Evolutionary conservation across 495 filamentous ascomycete genomes (phyloP), one percentile per base, ranked within the genome.

Genomic region (Penicillium canariense): DNA sequence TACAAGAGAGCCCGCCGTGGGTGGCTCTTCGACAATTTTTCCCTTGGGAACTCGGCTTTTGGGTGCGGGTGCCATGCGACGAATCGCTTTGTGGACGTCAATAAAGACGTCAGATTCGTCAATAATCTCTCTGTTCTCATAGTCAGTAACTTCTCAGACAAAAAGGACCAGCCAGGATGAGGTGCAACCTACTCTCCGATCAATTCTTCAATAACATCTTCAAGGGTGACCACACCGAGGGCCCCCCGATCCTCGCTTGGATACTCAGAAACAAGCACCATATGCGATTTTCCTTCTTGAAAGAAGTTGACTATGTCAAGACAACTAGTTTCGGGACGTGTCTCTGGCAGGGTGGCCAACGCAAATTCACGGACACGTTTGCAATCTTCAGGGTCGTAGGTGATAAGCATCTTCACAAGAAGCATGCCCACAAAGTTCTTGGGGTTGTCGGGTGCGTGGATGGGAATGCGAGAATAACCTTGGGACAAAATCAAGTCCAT

Each of bases 301-400:
- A 98, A 98, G 73, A 96, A 98, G 74, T 98, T 98, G 68, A 98
- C 87, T 58, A 97, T 98, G 66, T 98, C 94, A 36, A 98, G 74
- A 67, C 94, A 98, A 68, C 91, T 96, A 0, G 94, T 97, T 60
- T 96, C 90, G 1, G 95, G 89, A 8, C 89, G 82, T 3, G 94
- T 98, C 70, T 98, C 94, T 3, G 95, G 95, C 0, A 98, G 78
- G 0, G 94, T 97, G 27, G 95, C 94, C 50, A 98, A 74, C 2
- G 91, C 84, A 69, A 98, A 97, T 47, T 97, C 91, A 30, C 84
- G 80, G 17, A 98, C 94, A 4, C 79, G 79, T 60, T 85, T 89
- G 59, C 79, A 81, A 63, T 98, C 94, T 68, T 98, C 94, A 0
- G 94, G 94, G 56, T 98, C 94, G 62, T 98, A 98, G 0, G 95